A percentile compares a stretch with the other conserved stretches of the same genome.
phyloP scores from a whole-genome alignment of 169 alveolate species.

The Plasmodium reichenowi region DNA sequence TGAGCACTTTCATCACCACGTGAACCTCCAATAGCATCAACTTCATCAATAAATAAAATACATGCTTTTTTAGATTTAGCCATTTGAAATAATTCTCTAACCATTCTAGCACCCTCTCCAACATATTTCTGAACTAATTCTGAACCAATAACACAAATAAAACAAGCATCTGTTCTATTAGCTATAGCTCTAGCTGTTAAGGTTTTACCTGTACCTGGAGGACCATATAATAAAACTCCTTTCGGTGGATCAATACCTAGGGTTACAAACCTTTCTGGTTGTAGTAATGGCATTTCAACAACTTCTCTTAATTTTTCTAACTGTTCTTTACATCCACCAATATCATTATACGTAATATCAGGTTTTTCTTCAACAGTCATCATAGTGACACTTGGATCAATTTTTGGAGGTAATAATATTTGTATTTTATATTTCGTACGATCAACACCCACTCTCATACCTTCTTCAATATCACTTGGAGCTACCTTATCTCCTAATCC shows the following conservation, averaged over 20 bases:
- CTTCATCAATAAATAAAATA: constrained; percentile 98
- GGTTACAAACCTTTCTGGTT: constrained; percentile 98
- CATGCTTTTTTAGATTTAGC: constrained; percentile 98
- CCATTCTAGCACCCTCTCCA: constrained; percentile 99
- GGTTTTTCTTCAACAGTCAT: constrained; percentile 99
- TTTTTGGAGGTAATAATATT: constrained; percentile 99
- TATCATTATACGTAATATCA: constrained; percentile 99
- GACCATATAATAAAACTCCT: constrained; percentile 98
- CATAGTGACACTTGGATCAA: constrained; percentile 99
- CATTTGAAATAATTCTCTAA: constrained; percentile 97
- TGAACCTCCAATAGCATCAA: constrained; percentile 96
- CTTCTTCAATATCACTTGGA: constrained; percentile 99
- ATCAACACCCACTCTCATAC: constrained; percentile 99
- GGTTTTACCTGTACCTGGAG: constrained; percentile 98
- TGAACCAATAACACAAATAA: constrained; percentile 99
- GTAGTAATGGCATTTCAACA: constrained; percentile 98
- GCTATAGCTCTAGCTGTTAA: constrained; percentile 99
- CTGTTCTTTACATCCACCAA: constrained; percentile 99
- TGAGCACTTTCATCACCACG: constrained; percentile 93
- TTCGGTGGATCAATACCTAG: constrained; percentile 99
- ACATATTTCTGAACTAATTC: constrained; percentile 99
- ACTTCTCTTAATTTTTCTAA: constrained; percentile 97
- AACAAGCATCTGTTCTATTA: constrained; percentile 98
- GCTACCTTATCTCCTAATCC: constrained; percentile 99
- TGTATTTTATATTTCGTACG: constrained; percentile 96